A percentile compares a stretch with the other conserved stretches of the same genome.
Conservation (phyloP, 257 asterid genomes). For the Verbena officinalis region DNA sequence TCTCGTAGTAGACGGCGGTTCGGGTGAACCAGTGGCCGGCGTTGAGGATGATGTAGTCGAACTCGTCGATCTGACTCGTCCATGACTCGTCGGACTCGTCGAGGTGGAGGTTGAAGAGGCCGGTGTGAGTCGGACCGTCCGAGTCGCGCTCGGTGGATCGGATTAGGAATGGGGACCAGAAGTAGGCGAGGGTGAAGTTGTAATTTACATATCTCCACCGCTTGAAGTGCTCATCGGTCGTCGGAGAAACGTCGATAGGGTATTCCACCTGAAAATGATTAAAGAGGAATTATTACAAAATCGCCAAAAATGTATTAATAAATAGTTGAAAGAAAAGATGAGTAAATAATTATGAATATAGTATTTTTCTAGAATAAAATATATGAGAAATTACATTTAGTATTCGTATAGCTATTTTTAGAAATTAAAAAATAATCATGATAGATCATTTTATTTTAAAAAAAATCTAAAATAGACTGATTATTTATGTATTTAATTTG, state of each 20-base stretch:
- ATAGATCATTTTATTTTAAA: no score
- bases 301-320: neutral
- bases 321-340: no score
- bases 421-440: no score
- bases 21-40: conserved; percentile 76
- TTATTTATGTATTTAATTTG: no score
- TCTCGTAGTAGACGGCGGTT: conserved; percentile 42
- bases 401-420: no score
- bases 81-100: conserved; percentile 60
- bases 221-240: conserved; percentile 45
- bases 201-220: conserved; percentile 44
- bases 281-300: no score
- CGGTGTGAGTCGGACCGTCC: conserved; percentile 41
- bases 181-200: conserved; percentile 57
- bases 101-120: conserved; percentile 55
- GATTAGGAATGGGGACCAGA: conserved; percentile 62
- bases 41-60: conserved; percentile 56
- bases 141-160: conserved; percentile 40
- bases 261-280: conserved; percentile 49
- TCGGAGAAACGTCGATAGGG: conserved; percentile 54
- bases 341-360: no score
- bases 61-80: conserved; percentile 48
- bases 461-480: no score
- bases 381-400: no score
- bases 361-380: no score